Evolutionary conservation across 805 yeast genomes (phyloP).

Genomic region (Yamadazyma endophytica): DNA sequence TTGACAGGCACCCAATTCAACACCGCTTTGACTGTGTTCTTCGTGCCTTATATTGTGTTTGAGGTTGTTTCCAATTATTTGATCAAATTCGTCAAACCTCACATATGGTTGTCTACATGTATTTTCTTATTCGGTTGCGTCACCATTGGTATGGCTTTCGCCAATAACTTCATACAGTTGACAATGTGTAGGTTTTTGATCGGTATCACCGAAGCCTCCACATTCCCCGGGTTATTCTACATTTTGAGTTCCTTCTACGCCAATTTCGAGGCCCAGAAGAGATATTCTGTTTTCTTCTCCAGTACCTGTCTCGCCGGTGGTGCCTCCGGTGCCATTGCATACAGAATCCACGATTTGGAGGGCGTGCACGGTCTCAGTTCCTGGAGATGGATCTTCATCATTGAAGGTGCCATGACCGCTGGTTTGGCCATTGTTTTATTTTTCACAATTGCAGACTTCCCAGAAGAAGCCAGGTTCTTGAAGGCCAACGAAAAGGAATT

Average conservation of each 20-base stretch:
- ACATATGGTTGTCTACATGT: slow-evolving; percentile 56
- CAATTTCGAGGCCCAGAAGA: slow-evolving; percentile 60
- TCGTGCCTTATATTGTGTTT: slow-evolving; percentile 63
- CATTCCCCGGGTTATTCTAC: slow-evolving; percentile 74
- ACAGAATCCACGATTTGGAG: slow-evolving; percentile 54
- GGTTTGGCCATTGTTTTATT: slow-evolving; percentile 33
- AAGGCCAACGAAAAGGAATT: slow-evolving; percentile 49
- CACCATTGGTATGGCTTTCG: slow-evolving; percentile 64
- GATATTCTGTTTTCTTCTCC: slow-evolving; percentile 66
- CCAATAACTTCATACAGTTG: slow-evolving; percentile 53
- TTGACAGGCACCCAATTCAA: slow-evolving; percentile 59
- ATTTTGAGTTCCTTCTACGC: slow-evolving; percentile 63
- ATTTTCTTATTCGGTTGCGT: slow-evolving; percentile 62
- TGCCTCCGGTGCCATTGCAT: slow-evolving; percentile 72
- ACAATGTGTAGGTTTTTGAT: slow-evolving; percentile 61
- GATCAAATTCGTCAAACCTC: slow-evolving; percentile 58
- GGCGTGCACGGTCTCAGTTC: slow-evolving; percentile 37
- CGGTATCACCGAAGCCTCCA: slow-evolving; percentile 67
- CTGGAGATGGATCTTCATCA: slow-evolving; percentile 51
- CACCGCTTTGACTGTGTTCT: slow-evolving; percentile 63
- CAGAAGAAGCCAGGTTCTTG: slow-evolving; percentile 56
- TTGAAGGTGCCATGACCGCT: slow-evolving; percentile 40
- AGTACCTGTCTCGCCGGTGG: slow-evolving; percentile 77
- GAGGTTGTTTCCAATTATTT: slow-evolving; percentile 63
- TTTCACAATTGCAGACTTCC: slow-evolving; percentile 65